A percentile compares a stretch with the other conserved stretches of the same genome.
Evolutionary conservation across 345 rosid species (phyloP).

Genomic region (Rubroshorea leprosula): DNA sequence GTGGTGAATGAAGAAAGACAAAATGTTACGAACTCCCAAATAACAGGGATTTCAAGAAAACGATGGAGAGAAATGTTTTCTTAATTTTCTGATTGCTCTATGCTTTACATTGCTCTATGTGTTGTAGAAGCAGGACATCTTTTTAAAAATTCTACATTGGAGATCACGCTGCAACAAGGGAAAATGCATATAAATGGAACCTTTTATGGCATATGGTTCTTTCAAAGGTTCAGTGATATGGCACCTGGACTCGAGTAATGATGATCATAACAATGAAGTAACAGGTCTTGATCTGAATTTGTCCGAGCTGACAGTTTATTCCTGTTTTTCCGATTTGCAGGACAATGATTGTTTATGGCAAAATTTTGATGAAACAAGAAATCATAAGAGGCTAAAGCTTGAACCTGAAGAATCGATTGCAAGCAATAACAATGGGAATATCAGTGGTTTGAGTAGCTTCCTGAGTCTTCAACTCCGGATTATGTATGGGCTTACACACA

Average conservation of each 20-base stretch:
- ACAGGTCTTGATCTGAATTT: conserved; percentile 21
- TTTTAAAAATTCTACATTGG: conserved; percentile 12
- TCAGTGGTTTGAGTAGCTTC: conserved; percentile 17
- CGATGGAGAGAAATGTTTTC: conserved; percentile 8
- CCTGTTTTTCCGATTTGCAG: neutral
- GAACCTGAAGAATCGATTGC: conserved; percentile 10
- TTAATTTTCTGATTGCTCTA: conserved; percentile 21
- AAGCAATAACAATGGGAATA: neutral
- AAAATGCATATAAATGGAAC: conserved; percentile 16
- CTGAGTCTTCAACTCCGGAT: conserved; percentile 38
- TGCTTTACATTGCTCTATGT: conserved; percentile 29
- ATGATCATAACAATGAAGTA: conserved; percentile 5
- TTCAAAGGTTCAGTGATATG: conserved; percentile 14
- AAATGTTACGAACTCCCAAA: conserved; percentile 14
- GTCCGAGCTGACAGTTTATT: neutral
- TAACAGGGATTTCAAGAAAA: conserved; percentile 15
- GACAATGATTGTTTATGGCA: neutral
- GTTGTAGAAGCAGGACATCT: conserved; percentile 11
- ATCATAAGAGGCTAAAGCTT: conserved; percentile 25
- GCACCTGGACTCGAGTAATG: conserved; percentile 11
- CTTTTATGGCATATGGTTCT: conserved; percentile 1
- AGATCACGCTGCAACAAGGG: conserved; percentile 13
- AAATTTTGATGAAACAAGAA: conserved; percentile 15
- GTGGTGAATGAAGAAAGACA: too few species aligned
- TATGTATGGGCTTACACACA: conserved; percentile 37